These are phyloP conservation scores for Wickerhamomyces silvicola DNA, from an alignment of 805 yeast genomes.

Conservation along the genomic window DNA sequence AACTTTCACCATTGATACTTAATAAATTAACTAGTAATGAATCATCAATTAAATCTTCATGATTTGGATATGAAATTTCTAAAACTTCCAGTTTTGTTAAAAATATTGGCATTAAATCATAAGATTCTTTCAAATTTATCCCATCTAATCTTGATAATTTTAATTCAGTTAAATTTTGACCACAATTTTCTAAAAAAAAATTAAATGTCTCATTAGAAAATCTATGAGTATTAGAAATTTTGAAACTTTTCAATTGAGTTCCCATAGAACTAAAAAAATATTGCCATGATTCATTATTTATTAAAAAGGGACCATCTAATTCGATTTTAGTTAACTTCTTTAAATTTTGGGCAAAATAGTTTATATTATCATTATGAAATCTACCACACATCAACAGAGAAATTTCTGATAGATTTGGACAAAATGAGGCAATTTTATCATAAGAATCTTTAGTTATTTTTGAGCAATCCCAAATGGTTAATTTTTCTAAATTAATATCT, in stretches of 20 bases:
- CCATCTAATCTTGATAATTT: slow-evolving; percentile 70
- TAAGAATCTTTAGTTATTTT: slow-evolving; percentile 60
- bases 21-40: slow-evolving; percentile 57
- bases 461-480: slow-evolving; percentile 93
- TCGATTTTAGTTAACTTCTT: slow-evolving; percentile 44
- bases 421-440: slow-evolving; percentile 64
- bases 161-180: slow-evolving; percentile 47
- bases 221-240: slow-evolving; percentile 77
- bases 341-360: slow-evolving; percentile 56
- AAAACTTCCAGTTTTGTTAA: slow-evolving; percentile 47
- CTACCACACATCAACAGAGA: slow-evolving; percentile 91
- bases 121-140: slow-evolving; percentile 47
- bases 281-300: slow-evolving; percentile 73
- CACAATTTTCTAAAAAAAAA: slow-evolving; percentile 55
- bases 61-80: slow-evolving; percentile 63
- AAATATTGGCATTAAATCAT: slow-evolving; percentile 60
- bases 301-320: slow-evolving; percentile 88
- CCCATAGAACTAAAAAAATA: slow-evolving; percentile 59
- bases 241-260: slow-evolving; percentile 47
- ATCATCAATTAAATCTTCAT: slow-evolving; percentile 62
- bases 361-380: slow-evolving; percentile 67
- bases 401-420: slow-evolving; percentile 64
- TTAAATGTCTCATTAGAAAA: slow-evolving; percentile 62
- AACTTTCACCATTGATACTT: slow-evolving; percentile 53
- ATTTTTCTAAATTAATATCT: slow-evolving; percentile 43